A percentile compares a stretch with the other conserved stretches of the same genome.
Evolutionary conservation across 768 basidiomycete genomes (phyloP).

Genomic region (Paxillus involutus): DNA sequence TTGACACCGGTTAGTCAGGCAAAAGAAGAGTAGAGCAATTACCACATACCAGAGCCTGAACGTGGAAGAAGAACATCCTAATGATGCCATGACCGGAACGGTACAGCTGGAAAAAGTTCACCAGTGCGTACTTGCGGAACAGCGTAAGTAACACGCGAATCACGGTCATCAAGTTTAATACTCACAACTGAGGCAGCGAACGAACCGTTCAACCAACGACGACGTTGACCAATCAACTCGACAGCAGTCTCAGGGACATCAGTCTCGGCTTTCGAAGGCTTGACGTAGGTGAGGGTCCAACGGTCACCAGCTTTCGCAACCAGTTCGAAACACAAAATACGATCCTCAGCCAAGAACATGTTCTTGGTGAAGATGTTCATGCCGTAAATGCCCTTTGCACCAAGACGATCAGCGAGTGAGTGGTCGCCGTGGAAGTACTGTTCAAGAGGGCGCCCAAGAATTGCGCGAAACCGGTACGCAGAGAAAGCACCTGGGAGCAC

Average conservation of each 20-base stretch:
- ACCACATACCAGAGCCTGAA: slow-evolving; percentile 79
- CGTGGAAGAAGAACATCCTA: slow-evolving; percentile 95
- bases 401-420: slow-evolving; percentile 87
- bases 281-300: slow-evolving; percentile 91
- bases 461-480: slow-evolving; percentile 92
- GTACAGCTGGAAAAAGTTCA: slow-evolving; percentile 91
- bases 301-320: slow-evolving; percentile 85
- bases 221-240: slow-evolving; percentile 92
- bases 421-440: slow-evolving; percentile 90
- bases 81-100: slow-evolving; percentile 82
- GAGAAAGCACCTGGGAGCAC: slow-evolving; percentile 97
- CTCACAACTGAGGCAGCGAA: slow-evolving; percentile 89
- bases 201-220: slow-evolving; percentile 96
- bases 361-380: slow-evolving; percentile 99
- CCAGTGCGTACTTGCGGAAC: slow-evolving; percentile 71
- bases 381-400: slow-evolving; percentile 90
- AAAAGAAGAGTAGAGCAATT: background rate
- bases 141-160: background rate
- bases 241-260: slow-evolving; percentile 93
- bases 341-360: slow-evolving; percentile 89
- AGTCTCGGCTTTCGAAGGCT: slow-evolving; percentile 94
- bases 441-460: slow-evolving; percentile 82
- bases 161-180: slow-evolving; percentile 11
- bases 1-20: slow-evolving; percentile 28
- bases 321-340: slow-evolving; percentile 96